These are phyloP conservation scores for Fusarium hainanense DNA, from an alignment of 2,329 filamentous ascomycete genomes.

Conservation along the genomic window DNA sequence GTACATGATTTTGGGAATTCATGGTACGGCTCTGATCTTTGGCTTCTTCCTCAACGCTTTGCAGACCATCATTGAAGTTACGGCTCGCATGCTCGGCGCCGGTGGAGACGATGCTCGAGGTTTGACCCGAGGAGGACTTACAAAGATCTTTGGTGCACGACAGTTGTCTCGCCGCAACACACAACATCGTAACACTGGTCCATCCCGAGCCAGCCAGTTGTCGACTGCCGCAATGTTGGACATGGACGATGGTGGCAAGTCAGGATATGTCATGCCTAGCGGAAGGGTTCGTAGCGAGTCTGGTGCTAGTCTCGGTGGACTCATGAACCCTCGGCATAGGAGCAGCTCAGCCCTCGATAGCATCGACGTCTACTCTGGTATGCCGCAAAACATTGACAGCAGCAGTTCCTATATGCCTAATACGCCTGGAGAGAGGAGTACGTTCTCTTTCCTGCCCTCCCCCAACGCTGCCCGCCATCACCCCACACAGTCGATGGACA, in stretches of 20 bases:
- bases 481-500: conserved; percentile 61
- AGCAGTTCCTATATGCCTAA: conserved; percentile 76
- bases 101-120: conserved; percentile 79
- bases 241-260: conserved; percentile 73
- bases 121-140: conserved; percentile 81
- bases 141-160: conserved; percentile 91
- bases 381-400: conserved; percentile 63
- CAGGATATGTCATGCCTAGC: conserved; percentile 64
- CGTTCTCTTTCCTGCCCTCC: conserved; percentile 76
- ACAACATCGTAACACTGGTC: conserved; percentile 67
- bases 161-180: conserved; percentile 81
- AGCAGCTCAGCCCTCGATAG: conserved; percentile 68
- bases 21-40: conserved; percentile 85
- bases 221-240: conserved; percentile 86
- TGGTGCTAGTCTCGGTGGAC: conserved; percentile 66
- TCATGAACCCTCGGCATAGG: conserved; percentile 60
- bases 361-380: conserved; percentile 58
- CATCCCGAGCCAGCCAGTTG: conserved; percentile 81
- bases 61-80: conserved; percentile 90
- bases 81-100: conserved; percentile 83
- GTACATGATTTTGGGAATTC: conserved; percentile 88
- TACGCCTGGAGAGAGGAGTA: conserved; percentile 77
- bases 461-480: conserved; percentile 62
- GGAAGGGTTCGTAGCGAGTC: conserved; percentile 71
- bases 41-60: conserved; percentile 94